phyloP scores from a whole-genome alignment of 331 rosid species.

The Saraca asoca region DNA sequence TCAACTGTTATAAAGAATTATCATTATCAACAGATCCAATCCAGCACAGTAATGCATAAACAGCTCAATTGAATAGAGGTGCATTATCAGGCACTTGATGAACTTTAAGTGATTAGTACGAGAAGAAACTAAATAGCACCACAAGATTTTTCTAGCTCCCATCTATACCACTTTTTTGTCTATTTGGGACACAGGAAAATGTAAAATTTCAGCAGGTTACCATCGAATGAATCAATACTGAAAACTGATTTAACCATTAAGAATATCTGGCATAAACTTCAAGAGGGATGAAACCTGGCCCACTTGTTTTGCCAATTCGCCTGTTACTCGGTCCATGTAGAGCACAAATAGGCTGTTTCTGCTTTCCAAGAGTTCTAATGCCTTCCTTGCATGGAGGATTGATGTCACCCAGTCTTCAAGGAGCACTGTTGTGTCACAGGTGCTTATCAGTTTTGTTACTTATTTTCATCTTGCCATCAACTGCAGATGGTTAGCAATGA shows the following conservation, averaged over 20 bases:
- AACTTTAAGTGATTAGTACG: background rate
- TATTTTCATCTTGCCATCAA: slow-evolving; percentile 14
- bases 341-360: slow-evolving; percentile 77
- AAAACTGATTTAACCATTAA: slow-evolving; percentile 49
- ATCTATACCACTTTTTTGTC: background rate
- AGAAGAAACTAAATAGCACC: background rate
- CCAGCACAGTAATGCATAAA: slow-evolving; percentile 5
- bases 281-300: slow-evolving; percentile 47
- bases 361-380: slow-evolving; percentile 75
- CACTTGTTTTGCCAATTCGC: slow-evolving; percentile 65
- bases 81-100: background rate
- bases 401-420: slow-evolving; percentile 82
- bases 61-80: slow-evolving; percentile 5
- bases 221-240: slow-evolving; percentile 29
- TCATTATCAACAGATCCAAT: no score
- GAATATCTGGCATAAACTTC: slow-evolving; percentile 56
- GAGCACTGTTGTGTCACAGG: slow-evolving; percentile 53
- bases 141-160: background rate
- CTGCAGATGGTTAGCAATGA: background rate
- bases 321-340: slow-evolving; percentile 79
- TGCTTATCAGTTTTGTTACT: slow-evolving; percentile 16
- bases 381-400: slow-evolving; percentile 70
- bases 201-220: background rate
- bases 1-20: background rate
- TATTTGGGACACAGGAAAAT: background rate